A percentile compares a stretch with the other conserved stretches of the same genome.
These are phyloP conservation scores for Pythium folliculosum DNA, from an alignment of 352 stramenopile species.

Conservation along the genomic window DNA sequence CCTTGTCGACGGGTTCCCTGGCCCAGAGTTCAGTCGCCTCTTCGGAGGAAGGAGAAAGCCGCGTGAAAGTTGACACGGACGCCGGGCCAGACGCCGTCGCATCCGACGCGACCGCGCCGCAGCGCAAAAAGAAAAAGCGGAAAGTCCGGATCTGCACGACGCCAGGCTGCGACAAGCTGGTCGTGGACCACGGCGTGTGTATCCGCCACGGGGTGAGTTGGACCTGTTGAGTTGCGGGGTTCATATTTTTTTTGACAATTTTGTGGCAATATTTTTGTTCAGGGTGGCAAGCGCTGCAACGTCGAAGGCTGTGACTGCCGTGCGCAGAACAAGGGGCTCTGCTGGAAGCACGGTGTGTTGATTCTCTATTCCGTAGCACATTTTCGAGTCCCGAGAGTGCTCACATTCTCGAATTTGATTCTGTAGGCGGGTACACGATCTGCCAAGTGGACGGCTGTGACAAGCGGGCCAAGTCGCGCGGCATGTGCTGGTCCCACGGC, in stretches of 20 bases:
- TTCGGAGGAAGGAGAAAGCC: not conserved
- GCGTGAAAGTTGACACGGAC: not conserved
- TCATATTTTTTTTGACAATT: not conserved
- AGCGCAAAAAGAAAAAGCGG: slow-evolving; percentile 38
- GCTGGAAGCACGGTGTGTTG: slow-evolving; percentile 44
- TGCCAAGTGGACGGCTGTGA: slow-evolving; percentile 35
- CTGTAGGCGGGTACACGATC: slow-evolving; percentile 33
- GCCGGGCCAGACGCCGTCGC: not conserved
- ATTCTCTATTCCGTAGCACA: not conserved
- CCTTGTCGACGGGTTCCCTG: too few species aligned
- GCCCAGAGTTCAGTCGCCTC: too few species aligned
- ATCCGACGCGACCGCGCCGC: not conserved
- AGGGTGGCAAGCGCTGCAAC: slow-evolving; percentile 53
- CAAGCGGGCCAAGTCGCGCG: slow-evolving; percentile 30
- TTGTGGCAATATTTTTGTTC: slow-evolving; percentile 1
- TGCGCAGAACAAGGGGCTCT: slow-evolving; percentile 55
- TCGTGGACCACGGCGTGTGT: slow-evolving; percentile 49
- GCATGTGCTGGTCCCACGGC: slow-evolving; percentile 30
- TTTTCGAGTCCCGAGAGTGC: not conserved
- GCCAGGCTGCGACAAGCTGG: slow-evolving; percentile 54
- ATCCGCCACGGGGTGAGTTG: slow-evolving; percentile 27
- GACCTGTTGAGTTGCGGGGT: not conserved
- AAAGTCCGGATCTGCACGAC: slow-evolving; percentile 50
- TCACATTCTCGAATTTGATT: not conserved
- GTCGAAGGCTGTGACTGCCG: slow-evolving; percentile 54